Base-by-base conservation (phyloP, 257 asterid genomes). In the Forsythia viridissima region DNA sequence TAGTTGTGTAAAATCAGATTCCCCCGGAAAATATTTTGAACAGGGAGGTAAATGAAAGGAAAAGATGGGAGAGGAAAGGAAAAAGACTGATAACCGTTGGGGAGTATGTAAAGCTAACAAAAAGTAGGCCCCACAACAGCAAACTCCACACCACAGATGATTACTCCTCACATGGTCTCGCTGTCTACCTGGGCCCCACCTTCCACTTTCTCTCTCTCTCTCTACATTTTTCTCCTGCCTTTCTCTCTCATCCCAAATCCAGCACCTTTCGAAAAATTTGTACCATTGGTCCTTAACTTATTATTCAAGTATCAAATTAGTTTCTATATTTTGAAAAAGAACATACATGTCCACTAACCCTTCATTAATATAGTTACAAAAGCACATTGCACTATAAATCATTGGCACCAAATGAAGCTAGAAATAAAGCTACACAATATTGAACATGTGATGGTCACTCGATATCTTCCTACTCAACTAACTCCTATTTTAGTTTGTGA, bases 111-210 rank as follows among this genome's bases (percentile, higher is more conserved):
- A 15, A n/a, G 37, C 51, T 57, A 4, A 3, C 55, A 16, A n/a
- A 61, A 24, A 4, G 36, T 68, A 73, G 85, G 72, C 79, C 83
- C 79, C 63, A 73, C 76, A 76, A 78, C 85, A 78, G 77, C 79
- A 75, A 65, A 78, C 38, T 59, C 70, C 80, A 11, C 63, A 40
- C 40, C 37, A 63, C 78, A 71, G 65, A 79, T 79, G 78, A 87
- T 87, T 77, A 80, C 43, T 73, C 81, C 7, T 82, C 89, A 89
- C 93, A 83, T 89, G 96, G 83, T 80, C 82, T 80, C 20, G 83
- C 88, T 87, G 92, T 76, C 77, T 15, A 55, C 43, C 10, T 11
- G 57, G 21, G 78, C 80, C 72, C 73, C 16, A 71, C 38, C 20
- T 15, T 51, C 52, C 83, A 5, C 76, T 12, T 37, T 52, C 73